These are phyloP conservation scores for Amanita brunnescens DNA, from an alignment of 768 basidiomycete species.

Conservation along the genomic window DNA sequence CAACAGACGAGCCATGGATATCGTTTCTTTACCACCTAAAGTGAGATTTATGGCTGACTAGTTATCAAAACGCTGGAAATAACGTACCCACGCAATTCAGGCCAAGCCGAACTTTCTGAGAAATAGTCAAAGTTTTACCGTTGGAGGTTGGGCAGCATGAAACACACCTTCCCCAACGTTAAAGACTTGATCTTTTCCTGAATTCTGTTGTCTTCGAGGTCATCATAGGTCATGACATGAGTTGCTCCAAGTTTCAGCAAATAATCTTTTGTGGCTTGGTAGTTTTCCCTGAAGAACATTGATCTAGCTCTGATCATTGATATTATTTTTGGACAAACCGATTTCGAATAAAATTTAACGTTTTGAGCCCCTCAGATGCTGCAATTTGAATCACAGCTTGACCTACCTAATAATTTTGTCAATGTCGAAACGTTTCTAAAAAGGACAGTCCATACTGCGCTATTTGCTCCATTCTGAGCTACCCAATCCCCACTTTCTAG, in stretches of 20 bases:
- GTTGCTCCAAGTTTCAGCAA: constrained; percentile 61
- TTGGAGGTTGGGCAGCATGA: background rate
- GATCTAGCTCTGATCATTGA: too few species aligned
- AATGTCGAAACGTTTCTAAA: background rate
- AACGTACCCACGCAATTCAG: constrained; percentile 39
- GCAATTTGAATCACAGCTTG: constrained; percentile 85
- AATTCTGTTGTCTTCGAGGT: constrained; percentile 50
- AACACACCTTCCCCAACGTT: constrained; percentile 51
- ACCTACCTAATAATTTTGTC: constrained; percentile 44
- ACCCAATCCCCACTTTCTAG: constrained; percentile 70
- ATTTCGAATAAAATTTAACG: constrained; percentile 74
- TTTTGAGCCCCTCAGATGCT: constrained; percentile 57
- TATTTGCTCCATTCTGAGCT: constrained; percentile 81
- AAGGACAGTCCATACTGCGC: constrained; percentile 46
- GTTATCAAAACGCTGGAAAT: background rate
- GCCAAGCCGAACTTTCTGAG: constrained; percentile 35
- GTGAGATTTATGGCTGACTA: background rate
- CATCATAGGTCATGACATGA: constrained; percentile 71
- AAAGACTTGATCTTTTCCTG: constrained; percentile 49
- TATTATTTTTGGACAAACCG: constrained; percentile 32
- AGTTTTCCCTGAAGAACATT: constrained; percentile 35
- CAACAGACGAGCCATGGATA: constrained; percentile 58
- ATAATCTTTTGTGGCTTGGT: constrained; percentile 38
- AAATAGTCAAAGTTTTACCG: background rate
- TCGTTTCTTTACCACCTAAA: constrained; percentile 55